Base-by-base conservation (phyloP, 2,329 filamentous ascomycete genomes). In the Hyphodiscus sp. region DNA sequence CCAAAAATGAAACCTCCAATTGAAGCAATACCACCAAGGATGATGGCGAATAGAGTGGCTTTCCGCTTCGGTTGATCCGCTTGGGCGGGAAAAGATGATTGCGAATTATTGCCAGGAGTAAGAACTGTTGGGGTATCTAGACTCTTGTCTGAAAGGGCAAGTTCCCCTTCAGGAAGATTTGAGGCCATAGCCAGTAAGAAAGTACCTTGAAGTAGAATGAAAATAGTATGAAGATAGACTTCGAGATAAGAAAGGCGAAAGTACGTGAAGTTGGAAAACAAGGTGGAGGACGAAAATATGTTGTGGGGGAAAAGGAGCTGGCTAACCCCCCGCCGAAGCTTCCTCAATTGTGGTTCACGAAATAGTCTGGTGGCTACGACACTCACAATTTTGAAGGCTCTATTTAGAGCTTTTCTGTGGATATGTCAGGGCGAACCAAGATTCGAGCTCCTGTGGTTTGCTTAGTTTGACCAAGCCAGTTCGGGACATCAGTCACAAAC, bases 1-100 rank as follows among this genome's bases (percentile, higher is more conserved):
- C 79, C 79, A 57, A 81, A 81, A 64, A 81, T 78, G 70, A 82
- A 76, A 50, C 80, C 74, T 59, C 79, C 78, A 51, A 80, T 74
- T 56, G 76, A 79, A 55, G 78, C 77, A 41, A 80, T 72, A 2
- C 71, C 61, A 30, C 77, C 79, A 30, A 81, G 69, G 52, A 77
- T 69, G 59, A 72, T 66, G n/a, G 77, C 75, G 10, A 73, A 54
- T 38, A 71, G 54, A 38, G 74, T 76, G 41, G 58, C 53, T 20
- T 51, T 52, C 2, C 45, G 46, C 44, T 58, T 52, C 9, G 13
- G 42, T 16, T 38, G 33, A 15, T 38, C 5, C 11, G 33, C 11
- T 13, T 38, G 33, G 33, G 5, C 16, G 33, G 33, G 33, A 4
- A 38, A 10, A 38, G 33, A 38, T 15, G 33, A 38, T 13, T 13